phyloP scores from a whole-genome alignment of 768 basidiomycete species.

The Mycena crocata region DNA sequence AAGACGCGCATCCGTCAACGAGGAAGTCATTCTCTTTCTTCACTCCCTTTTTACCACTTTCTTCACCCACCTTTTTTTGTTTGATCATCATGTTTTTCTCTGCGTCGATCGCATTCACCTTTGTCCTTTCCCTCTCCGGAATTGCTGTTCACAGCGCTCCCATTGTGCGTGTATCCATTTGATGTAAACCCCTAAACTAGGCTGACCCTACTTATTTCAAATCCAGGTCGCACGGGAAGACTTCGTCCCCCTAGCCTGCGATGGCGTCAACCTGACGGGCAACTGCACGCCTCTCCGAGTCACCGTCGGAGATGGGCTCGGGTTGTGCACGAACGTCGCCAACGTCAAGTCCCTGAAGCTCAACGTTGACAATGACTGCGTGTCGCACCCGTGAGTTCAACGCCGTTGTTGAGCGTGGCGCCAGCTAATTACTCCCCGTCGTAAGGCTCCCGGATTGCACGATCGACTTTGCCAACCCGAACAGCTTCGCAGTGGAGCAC shows the following conservation, averaged over 20 bases:
- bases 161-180: background rate
- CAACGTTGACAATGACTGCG: conserved; percentile 6
- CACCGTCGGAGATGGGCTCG: too few species aligned
- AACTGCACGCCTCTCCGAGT: too few species aligned
- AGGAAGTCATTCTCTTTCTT: background rate
- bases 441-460: conserved; percentile 3
- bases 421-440: too few species aligned
- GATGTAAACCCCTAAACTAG: too few species aligned
- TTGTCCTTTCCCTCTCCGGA: background rate
- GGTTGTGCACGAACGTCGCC: too few species aligned
- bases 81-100: conserved; percentile 2
- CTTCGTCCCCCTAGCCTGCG: too few species aligned
- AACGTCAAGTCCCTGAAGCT: too few species aligned
- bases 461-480: background rate
- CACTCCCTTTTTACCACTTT: background rate
- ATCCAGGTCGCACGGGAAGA: too few species aligned
- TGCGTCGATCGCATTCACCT: conserved; percentile 3
- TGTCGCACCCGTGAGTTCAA: background rate
- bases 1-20: too few species aligned
- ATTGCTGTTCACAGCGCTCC: background rate
- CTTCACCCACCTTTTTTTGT: background rate
- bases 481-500: conserved; percentile 18
- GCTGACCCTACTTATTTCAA: too few species aligned
- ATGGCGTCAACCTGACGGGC: too few species aligned
- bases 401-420: background rate